Evolutionary conservation across 116 monocot genomes (phyloP), one percentile per base, ranked within the genome.

Genomic region (Iris pallida): DNA sequence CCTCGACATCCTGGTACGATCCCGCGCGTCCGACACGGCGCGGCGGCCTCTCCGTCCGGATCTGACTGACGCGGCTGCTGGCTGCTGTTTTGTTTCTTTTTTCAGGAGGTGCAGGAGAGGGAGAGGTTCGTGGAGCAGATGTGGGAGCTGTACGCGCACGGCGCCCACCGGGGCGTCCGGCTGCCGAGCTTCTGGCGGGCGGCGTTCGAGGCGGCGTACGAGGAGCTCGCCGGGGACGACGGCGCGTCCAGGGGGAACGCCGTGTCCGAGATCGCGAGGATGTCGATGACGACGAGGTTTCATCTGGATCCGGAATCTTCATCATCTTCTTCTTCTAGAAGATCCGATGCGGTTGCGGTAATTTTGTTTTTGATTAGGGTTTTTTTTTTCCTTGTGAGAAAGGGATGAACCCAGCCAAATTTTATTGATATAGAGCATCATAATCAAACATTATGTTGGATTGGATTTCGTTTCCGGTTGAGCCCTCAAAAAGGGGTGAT

Each of bases 181-280:
- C 60, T 88, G 68, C 84, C 84, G 46, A 71, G 71, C 5, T 88
- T 88, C 61, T 88, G 88, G 88, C 84, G 84, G 72, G 64, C 70
- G 70, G 88, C 84, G 15, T 88, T 88, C 52, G 84, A 84, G 84
- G 88, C 88, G 6, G 84, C 84, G 20, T 88, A 81, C 41, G 88
- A 84, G 76, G 84, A 88, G 43, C 75, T 88, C 20, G 78, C 84
- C 14, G 69, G 76, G 42, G 84, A 79, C n/a, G 88, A 75, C 11
- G 16, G 43, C 17, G 70, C 16, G 57, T 49, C 72, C 46, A 65
- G 73, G 68, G 84, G 76, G 5, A 52, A 71, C 8, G 81, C 88
- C 8, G 73, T 88, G 20, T 74, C 76, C 18, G 88, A 88, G 81
- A 84, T 88, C 47, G 81, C 84, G 13, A 70, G 68, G 63, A 79